A percentile compares a stretch with the other conserved stretches of the same genome.
Evolutionary conservation across 768 basidiomycete species (phyloP).

Genomic region (Leccinum incarnatum): DNA sequence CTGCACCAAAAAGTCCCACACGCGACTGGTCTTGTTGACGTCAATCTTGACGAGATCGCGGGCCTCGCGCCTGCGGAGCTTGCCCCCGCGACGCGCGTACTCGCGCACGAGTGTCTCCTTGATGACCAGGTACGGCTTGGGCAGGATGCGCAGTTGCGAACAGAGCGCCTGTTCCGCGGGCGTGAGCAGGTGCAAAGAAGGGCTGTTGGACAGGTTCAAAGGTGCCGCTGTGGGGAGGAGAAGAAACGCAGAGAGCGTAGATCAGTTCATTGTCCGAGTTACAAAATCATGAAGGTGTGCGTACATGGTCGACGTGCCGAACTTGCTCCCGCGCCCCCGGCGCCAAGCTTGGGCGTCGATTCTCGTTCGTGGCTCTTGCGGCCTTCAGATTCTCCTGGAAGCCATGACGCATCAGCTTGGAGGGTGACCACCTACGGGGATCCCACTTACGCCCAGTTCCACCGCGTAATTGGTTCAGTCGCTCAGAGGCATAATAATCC

Average conservation of each 20-base stretch:
- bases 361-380: slow-evolving; percentile 62
- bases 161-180: slow-evolving; percentile 86
- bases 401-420: neutral
- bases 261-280: neutral
- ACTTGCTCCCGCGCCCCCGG: slow-evolving; percentile 34
- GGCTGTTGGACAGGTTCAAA: slow-evolving; percentile 88
- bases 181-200: slow-evolving; percentile 86
- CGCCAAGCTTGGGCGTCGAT: slow-evolving; percentile 48
- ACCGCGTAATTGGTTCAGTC: slow-evolving; percentile 47
- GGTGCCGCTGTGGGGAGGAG: slow-evolving; percentile 46
- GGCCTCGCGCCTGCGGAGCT: slow-evolving; percentile 84
- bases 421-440: neutral
- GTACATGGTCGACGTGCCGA: slow-evolving; percentile 44
- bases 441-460: slow-evolving; percentile 43
- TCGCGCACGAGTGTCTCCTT: slow-evolving; percentile 95
- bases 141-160: slow-evolving; percentile 84
- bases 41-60: slow-evolving; percentile 90
- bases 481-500: slow-evolving; percentile 55
- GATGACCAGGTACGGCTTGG: slow-evolving; percentile 92
- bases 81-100: slow-evolving; percentile 85
- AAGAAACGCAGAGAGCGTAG: neutral
- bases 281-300: slow-evolving; percentile 12
- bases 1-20: slow-evolving; percentile 92
- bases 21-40: slow-evolving; percentile 86
- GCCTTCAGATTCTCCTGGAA: slow-evolving; percentile 45